These are phyloP conservation scores for Magnaporthiopsis incrustans DNA, from an alignment of 2,329 filamentous ascomycete genomes.

Conservation along the genomic window DNA sequence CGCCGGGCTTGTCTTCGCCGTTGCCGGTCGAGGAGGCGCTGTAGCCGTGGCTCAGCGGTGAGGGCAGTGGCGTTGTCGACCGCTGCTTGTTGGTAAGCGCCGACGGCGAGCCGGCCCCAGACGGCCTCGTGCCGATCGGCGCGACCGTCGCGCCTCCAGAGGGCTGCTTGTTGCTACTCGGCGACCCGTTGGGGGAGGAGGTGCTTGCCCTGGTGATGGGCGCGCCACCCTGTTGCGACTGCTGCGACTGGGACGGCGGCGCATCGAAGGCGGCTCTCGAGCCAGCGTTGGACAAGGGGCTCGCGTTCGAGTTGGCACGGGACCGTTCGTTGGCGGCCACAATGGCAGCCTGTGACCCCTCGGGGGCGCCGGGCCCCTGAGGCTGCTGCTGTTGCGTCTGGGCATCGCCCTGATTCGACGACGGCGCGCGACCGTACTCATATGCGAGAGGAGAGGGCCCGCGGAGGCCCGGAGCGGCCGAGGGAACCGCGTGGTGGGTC, in stretches of 20 bases:
- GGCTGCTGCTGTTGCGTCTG: constrained; percentile 5
- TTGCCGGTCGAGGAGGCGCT: constrained; percentile 35
- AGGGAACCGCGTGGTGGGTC: constrained; percentile 30
- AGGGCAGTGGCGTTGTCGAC: constrained; percentile 84
- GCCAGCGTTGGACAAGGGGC: constrained; percentile 62
- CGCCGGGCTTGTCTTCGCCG: constrained; percentile 37
- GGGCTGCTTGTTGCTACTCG: constrained; percentile 51
- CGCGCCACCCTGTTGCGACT: constrained; percentile 36
- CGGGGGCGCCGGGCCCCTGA: constrained; percentile 16
- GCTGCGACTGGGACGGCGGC: constrained; percentile 34
- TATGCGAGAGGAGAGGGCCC: constrained; percentile 75
- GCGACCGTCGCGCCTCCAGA: constrained; percentile 59
- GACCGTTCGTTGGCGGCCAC: constrained; percentile 45
- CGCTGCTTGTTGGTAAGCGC: constrained; percentile 55
- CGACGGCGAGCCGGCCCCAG: constrained; percentile 42
- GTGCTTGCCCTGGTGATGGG: constrained; percentile 66
- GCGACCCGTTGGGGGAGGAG: constrained; percentile 78
- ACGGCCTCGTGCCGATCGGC: constrained; percentile 86
- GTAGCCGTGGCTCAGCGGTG: constrained; percentile 72
- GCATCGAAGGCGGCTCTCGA: constrained; percentile 48
- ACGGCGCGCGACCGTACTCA: constrained; percentile 45
- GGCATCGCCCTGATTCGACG: constrained; percentile 16
- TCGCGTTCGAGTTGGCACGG: constrained; percentile 77
- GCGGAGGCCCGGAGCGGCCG: constrained; percentile 56
- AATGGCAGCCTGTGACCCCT: constrained; percentile 37